Evolutionary conservation across 352 stramenopile genomes (phyloP).

Genomic region (Globisporangium polare): DNA sequence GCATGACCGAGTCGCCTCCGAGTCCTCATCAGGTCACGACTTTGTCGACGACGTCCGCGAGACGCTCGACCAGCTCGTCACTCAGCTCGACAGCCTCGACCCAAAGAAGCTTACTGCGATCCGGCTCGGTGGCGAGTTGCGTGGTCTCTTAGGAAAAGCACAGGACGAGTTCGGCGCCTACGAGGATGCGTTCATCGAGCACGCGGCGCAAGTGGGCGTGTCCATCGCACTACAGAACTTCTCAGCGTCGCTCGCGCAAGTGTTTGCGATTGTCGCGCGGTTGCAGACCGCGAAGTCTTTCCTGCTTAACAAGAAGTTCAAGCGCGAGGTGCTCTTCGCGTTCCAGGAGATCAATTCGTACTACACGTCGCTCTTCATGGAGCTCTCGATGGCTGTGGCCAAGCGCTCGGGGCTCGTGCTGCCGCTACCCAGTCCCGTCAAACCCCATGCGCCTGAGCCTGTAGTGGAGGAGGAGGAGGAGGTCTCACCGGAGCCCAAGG

Average conservation of each 20-base stretch:
- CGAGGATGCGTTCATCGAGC: constrained; percentile 49
- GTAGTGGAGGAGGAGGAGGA: constrained; percentile 11
- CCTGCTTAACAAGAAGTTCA: constrained; percentile 76
- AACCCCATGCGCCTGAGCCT: constrained; percentile 10
- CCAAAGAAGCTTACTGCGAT: constrained; percentile 57
- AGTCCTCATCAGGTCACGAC: not conserved
- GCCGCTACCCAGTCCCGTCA: constrained; percentile 40
- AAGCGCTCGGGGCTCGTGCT: constrained; percentile 42
- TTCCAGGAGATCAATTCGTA: constrained; percentile 87
- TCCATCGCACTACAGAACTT: constrained; percentile 79
- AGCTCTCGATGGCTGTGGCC: constrained; percentile 72
- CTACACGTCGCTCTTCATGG: constrained; percentile 81
- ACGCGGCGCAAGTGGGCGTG: constrained; percentile 46
- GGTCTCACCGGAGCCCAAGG: not conserved
- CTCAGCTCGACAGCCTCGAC: constrained; percentile 58
- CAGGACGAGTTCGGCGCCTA: constrained; percentile 75
- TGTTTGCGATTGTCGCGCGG: constrained; percentile 49
- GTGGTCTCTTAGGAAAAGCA: constrained; percentile 72
- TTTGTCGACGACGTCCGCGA: constrained; percentile 40
- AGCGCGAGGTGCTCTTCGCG: constrained; percentile 67
- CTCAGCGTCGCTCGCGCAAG: constrained; percentile 47
- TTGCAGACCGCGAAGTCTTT: constrained; percentile 54
- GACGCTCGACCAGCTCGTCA: constrained; percentile 43
- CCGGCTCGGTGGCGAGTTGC: constrained; percentile 61
- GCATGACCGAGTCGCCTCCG: not conserved